Conservation (phyloP, 2,329 filamentous ascomycete genomes). For the Diaporthe sp. region DNA sequence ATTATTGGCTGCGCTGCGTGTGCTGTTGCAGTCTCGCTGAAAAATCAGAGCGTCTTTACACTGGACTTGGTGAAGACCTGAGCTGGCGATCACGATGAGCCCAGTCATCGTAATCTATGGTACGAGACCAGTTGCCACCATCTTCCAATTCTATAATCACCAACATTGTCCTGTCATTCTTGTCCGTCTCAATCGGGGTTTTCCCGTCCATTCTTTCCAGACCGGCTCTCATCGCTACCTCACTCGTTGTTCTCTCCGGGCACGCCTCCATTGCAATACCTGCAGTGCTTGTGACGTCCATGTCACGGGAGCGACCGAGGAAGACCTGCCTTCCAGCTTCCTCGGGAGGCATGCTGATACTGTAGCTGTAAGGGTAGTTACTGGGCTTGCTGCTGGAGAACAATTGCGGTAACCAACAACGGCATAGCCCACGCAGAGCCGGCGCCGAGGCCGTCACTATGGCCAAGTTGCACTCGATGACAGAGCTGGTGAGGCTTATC, state of each 20-base stretch:
- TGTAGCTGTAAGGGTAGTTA: slow-evolving; percentile 4
- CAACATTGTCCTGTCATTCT: background rate
- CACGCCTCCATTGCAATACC: background rate
- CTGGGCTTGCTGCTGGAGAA: background rate
- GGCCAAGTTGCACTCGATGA: slow-evolving; percentile 46
- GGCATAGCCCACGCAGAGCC: slow-evolving; percentile 44
- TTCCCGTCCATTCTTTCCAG: background rate
- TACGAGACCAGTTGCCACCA: background rate
- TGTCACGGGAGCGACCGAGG: background rate
- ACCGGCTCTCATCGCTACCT: background rate
- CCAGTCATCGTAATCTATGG: background rate
- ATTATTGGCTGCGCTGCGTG: background rate
- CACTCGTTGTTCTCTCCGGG: background rate
- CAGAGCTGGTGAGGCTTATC: slow-evolving; percentile 45
- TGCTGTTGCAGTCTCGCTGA: background rate
- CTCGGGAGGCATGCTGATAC: background rate
- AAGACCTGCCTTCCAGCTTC: background rate
- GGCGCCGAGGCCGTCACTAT: slow-evolving; percentile 46
- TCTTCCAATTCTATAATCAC: slow-evolving; percentile 9
- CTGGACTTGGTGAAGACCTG: background rate
- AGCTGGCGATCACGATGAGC: background rate
- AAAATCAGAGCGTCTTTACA: background rate
- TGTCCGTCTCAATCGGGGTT: background rate
- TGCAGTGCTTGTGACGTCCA: background rate
- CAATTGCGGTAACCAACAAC: slow-evolving; percentile 44